Percentiles rank a stretch among this genome's conserved stretches.
These are phyloP conservation scores for Cercospora citrullina DNA, from an alignment of 2,329 filamentous ascomycete genomes.

Conservation along the genomic window DNA sequence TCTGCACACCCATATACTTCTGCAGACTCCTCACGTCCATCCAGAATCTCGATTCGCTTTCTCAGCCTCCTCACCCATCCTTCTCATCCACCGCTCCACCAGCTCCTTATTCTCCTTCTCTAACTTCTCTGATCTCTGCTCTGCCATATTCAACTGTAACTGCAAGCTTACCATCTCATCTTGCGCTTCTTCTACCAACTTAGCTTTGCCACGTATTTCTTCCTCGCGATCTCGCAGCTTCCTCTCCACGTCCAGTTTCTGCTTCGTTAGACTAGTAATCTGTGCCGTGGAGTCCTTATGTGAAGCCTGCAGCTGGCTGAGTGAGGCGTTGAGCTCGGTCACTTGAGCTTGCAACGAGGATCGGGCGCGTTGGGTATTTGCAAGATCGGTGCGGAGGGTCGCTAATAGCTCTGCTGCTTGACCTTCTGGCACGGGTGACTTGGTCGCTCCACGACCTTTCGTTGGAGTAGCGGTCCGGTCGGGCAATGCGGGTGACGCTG, in stretches of 20 bases:
- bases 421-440: conserved; percentile 52
- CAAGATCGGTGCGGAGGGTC: conserved; percentile 65
- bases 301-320: conserved; percentile 62
- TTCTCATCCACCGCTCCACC: conserved; percentile 86
- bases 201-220: conserved; percentile 79
- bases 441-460: conserved; percentile 26
- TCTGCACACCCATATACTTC: background rate
- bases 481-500: conserved; percentile 23
- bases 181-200: conserved; percentile 82
- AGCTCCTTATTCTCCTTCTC: conserved; percentile 84
- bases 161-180: conserved; percentile 89
- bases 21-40: conserved; percentile 28
- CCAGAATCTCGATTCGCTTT: conserved; percentile 67
- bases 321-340: conserved; percentile 62
- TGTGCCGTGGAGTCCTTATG: conserved; percentile 60
- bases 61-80: conserved; percentile 82
- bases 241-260: conserved; percentile 62
- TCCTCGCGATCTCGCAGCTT: conserved; percentile 79
- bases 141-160: conserved; percentile 82
- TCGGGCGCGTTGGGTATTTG: conserved; percentile 73
- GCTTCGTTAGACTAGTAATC: conserved; percentile 62
- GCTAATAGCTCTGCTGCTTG: conserved; percentile 57
- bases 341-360: conserved; percentile 66
- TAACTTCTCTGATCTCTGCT: conserved; percentile 71
- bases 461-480: conserved; percentile 32